These are phyloP conservation scores for Achlya hypogyna DNA, from an alignment of 352 stramenopile species.

Conservation along the genomic window DNA sequence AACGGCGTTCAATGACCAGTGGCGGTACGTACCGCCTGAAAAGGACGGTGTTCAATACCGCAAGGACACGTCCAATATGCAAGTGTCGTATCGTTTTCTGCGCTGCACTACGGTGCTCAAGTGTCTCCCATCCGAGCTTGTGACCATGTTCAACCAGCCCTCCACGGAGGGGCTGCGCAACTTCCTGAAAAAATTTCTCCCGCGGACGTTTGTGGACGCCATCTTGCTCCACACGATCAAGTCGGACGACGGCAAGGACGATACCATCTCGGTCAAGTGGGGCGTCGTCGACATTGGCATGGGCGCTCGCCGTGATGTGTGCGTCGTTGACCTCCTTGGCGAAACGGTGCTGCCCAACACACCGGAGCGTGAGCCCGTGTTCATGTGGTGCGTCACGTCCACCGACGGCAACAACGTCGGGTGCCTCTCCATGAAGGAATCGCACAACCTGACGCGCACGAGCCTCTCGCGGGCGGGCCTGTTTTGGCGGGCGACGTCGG, in stretches of 20 bases:
- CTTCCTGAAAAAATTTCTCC: constrained; percentile 68
- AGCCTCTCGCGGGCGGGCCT: constrained; percentile 55
- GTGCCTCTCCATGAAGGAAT: constrained; percentile 67
- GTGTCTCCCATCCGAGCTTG: constrained; percentile 66
- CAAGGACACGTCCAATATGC: constrained; percentile 75
- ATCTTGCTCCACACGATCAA: constrained; percentile 61
- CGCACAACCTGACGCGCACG: constrained; percentile 45
- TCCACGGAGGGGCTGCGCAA: constrained; percentile 62
- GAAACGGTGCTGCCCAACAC: constrained; percentile 53
- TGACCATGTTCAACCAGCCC: constrained; percentile 59
- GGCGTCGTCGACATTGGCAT: constrained; percentile 52
- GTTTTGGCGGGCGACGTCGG: constrained; percentile 57
- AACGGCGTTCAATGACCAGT: constrained; percentile 72
- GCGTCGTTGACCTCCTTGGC: constrained; percentile 63
- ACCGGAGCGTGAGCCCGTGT: constrained; percentile 40
- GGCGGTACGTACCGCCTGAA: constrained; percentile 67
- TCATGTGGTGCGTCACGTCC: constrained; percentile 71
- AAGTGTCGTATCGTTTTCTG: constrained; percentile 50
- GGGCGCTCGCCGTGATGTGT: constrained; percentile 52
- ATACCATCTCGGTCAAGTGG: constrained; percentile 65
- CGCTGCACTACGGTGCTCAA: constrained; percentile 57
- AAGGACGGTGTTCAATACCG: constrained; percentile 71
- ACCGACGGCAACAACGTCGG: constrained; percentile 64
- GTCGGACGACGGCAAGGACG: constrained; percentile 23
- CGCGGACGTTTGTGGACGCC: constrained; percentile 63